Evolutionary conservation across 2,329 filamentous ascomycete species (phyloP).

Genomic region (Dactylonectria macrodidyma): DNA sequence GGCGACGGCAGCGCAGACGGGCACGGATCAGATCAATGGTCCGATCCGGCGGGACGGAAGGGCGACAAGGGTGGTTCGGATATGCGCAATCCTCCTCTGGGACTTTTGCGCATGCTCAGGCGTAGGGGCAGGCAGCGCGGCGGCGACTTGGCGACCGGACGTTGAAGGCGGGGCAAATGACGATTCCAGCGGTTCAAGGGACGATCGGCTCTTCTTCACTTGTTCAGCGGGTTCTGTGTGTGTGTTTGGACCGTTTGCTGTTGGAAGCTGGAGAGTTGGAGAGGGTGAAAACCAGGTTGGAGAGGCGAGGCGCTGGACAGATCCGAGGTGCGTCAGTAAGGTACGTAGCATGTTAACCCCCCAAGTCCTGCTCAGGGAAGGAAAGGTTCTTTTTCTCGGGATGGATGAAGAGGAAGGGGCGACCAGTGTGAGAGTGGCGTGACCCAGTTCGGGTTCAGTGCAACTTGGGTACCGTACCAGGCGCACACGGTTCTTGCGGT

Average conservation of each 20-base stretch:
- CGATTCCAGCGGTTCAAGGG: not conserved
- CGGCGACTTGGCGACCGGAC: not conserved
- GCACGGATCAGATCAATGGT: not conserved
- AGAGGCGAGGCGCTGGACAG: constrained; percentile 15
- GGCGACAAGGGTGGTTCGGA: not conserved
- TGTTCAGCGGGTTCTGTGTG: too few species aligned
- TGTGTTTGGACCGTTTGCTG: too few species aligned
- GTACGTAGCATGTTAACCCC: not conserved
- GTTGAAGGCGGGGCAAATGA: not conserved
- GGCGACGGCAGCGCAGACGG: not conserved
- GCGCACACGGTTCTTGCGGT: not conserved
- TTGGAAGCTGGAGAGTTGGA: constrained; percentile 1
- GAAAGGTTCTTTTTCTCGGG: not conserved
- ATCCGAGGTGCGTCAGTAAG: not conserved
- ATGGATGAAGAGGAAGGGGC: not conserved
- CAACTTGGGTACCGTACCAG: not conserved
- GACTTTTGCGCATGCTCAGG: constrained; percentile 13
- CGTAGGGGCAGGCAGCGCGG: not conserved
- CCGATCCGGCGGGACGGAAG: not conserved
- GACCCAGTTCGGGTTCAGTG: not conserved
- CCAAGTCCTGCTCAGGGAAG: not conserved
- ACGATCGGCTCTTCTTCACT: too few species aligned
- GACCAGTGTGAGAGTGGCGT: not conserved
- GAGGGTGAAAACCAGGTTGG: constrained; percentile 9
- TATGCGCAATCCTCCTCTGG: not conserved